Conservation (phyloP, 805 yeast species). For the Cyberlindnera mycetangii region DNA sequence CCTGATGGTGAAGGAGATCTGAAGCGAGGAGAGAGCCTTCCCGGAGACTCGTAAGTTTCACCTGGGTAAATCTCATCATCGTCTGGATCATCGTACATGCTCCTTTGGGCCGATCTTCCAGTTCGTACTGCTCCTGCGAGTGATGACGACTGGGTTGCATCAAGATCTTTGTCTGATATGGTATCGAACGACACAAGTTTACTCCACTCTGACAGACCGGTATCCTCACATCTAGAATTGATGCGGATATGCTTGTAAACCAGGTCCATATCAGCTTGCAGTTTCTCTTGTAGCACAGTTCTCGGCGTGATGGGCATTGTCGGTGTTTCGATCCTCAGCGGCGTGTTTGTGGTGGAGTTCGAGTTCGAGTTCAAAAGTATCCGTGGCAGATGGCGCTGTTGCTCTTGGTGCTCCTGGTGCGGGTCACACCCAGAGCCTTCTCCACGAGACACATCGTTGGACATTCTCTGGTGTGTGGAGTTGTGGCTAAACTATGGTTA, state of each 20-base stretch:
- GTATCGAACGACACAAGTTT: conserved; percentile 5
- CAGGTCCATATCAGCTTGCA: conserved; percentile 1
- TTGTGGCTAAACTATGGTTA: no score
- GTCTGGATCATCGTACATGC: neutral
- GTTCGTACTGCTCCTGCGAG: neutral
- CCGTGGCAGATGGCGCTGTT: conserved; percentile 3
- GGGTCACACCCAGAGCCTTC: neutral
- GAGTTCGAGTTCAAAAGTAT: conserved; percentile 11
- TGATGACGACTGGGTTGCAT: neutral
- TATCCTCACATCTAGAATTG: neutral
- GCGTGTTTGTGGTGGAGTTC: conserved; percentile 2
- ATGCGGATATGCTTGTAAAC: conserved; percentile 4
- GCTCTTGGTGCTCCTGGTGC: neutral
- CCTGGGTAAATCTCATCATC: neutral
- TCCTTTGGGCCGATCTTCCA: neutral
- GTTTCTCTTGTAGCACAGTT: neutral
- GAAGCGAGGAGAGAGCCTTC: conserved; percentile 14
- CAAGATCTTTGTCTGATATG: neutral
- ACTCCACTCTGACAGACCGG: neutral
- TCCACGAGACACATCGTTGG: neutral
- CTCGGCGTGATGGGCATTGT: conserved; percentile 2
- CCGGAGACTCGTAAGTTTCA: neutral
- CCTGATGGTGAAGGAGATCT: conserved; percentile 3
- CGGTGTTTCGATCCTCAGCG: neutral
- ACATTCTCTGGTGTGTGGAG: neutral